These are phyloP conservation scores for Blepharisma japonicum DNA, from an alignment of 73 alveolate genomes.

Conservation along the genomic window DNA sequence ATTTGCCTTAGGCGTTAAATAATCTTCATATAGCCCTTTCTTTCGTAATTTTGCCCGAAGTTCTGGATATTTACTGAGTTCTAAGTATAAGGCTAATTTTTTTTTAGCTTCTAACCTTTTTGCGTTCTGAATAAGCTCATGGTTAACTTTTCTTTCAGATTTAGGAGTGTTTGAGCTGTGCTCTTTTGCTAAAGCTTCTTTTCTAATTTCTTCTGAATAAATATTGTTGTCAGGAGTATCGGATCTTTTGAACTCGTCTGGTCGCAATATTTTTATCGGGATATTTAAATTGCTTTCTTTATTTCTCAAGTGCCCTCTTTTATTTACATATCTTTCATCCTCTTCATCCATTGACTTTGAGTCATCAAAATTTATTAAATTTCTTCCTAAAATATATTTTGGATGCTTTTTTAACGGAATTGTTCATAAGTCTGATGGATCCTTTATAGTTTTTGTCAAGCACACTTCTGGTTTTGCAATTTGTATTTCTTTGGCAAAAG, in stretches of 20 bases:
- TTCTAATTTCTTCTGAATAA: not conserved
- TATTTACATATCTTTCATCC: not conserved
- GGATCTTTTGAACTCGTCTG: no score
- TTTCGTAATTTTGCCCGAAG: not conserved
- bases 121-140: no score
- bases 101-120: not conserved
- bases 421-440: not conserved
- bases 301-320: conserved; percentile 11
- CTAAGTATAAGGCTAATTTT: not conserved
- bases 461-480: conserved; percentile 15
- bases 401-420: not conserved
- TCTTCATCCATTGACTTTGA: not conserved
- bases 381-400: not conserved
- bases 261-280: not conserved
- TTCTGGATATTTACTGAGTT: conserved; percentile 8
- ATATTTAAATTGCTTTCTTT: conserved; percentile 5
- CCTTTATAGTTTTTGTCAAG: not conserved
- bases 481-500: not conserved
- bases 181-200: not conserved
- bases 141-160: not conserved
- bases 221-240: not conserved
- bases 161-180: not conserved
- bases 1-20: no score
- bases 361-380: not conserved
- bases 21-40: not conserved